Evolutionary conservation across 169 alveolate species (phyloP).

Genomic region (Toxoplasma gondii): DNA sequence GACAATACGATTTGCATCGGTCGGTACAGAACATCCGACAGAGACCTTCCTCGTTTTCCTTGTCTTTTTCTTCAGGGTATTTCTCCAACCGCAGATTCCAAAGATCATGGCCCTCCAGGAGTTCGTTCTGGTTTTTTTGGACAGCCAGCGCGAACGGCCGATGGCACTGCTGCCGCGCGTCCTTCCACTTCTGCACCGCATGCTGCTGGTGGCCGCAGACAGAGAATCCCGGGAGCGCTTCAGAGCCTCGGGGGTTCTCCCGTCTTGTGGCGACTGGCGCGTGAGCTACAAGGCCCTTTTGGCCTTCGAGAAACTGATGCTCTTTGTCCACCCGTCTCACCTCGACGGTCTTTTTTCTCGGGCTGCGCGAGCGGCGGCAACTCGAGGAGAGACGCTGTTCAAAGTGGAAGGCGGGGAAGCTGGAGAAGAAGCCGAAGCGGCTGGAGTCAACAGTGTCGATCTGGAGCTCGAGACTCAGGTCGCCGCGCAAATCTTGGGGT

Average conservation of each 20-base stretch:
- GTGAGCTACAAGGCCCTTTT: conserved; percentile 37
- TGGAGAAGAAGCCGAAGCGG: neutral
- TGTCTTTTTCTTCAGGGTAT: conserved; percentile 41
- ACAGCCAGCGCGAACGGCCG: neutral
- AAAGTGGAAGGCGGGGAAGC: neutral
- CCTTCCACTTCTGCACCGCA: conserved; percentile 12
- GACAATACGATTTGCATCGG: too few relatives aligned
- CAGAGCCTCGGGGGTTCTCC: neutral
- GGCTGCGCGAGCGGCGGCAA: neutral
- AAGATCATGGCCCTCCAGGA: conserved; percentile 56
- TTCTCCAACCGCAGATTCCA: conserved; percentile 41
- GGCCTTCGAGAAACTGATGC: conserved; percentile 41
- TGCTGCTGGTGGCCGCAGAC: neutral
- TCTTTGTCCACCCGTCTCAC: neutral
- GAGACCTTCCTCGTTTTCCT: too few relatives aligned
- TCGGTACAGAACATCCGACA: too few relatives aligned
- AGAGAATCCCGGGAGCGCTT: neutral
- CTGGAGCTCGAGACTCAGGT: neutral
- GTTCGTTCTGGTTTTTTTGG: conserved; percentile 42
- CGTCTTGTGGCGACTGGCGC: conserved; percentile 51
- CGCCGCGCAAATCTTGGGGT: neutral
- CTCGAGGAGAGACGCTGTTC: neutral
- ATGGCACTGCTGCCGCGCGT: neutral
- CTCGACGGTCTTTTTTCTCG: neutral
- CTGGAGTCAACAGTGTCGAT: neutral